Evolutionary conservation across 2,329 filamentous ascomycete species (phyloP).

Genomic region (Ophiognomonia clavigignenti-juglandacearum): DNA sequence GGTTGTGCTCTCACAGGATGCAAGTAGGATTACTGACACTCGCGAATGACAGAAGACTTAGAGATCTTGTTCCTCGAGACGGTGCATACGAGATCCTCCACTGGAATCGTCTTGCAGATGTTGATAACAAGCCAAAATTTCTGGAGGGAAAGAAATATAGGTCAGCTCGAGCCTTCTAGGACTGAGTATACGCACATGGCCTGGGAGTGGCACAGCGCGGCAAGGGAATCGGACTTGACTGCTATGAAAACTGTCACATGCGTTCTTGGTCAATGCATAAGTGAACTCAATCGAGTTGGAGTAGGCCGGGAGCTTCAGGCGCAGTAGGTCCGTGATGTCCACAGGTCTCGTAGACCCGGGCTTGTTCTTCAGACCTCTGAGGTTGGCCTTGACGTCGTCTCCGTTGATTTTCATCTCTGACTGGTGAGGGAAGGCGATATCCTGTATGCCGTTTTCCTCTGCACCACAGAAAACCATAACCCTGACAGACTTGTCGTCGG

Average conservation of each 20-base stretch:
- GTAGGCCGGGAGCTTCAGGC: constrained; percentile 63
- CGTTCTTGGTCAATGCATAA: constrained; percentile 88
- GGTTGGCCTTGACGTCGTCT: constrained; percentile 85
- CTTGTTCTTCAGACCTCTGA: constrained; percentile 92
- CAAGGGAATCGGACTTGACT: constrained; percentile 16
- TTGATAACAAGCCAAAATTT: constrained; percentile 70
- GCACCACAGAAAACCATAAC: constrained; percentile 81
- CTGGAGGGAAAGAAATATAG: constrained; percentile 34
- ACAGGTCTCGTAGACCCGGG: constrained; percentile 90
- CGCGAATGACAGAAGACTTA: constrained; percentile 74
- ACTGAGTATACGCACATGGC: not conserved
- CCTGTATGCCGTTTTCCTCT: constrained; percentile 59
- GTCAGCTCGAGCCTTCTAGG: constrained; percentile 3
- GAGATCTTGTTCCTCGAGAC: constrained; percentile 70
- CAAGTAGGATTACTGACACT: constrained; percentile 55
- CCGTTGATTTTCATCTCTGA: constrained; percentile 88
- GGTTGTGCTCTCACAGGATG: constrained; percentile 19
- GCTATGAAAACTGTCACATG: constrained; percentile 24
- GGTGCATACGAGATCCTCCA: constrained; percentile 64
- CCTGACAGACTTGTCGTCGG: constrained; percentile 56
- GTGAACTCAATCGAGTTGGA: constrained; percentile 78
- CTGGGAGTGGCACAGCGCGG: constrained; percentile 2
- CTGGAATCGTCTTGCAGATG: constrained; percentile 68
- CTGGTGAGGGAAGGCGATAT: constrained; percentile 87
- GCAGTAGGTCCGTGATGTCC: constrained; percentile 77